Evolutionary conservation across 495 filamentous ascomycete genomes (phyloP).

Genomic region (Lophium mytilinum): DNA sequence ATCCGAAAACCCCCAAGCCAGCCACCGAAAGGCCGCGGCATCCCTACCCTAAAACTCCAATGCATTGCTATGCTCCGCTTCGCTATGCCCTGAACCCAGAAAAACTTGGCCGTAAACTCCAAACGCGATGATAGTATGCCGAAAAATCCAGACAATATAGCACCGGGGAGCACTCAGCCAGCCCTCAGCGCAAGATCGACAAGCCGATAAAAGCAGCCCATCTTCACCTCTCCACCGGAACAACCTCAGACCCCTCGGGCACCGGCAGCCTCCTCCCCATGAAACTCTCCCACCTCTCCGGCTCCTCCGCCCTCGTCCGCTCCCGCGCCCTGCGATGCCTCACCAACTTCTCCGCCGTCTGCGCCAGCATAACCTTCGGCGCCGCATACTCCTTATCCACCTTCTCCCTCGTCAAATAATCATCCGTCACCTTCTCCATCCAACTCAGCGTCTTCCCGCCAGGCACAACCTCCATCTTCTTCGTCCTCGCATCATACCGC

Average conservation of each 20-base stretch:
- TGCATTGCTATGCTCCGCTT: no score
- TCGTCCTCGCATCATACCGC: constrained; percentile 22
- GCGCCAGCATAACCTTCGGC: constrained; percentile 30
- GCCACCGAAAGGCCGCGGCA: no score
- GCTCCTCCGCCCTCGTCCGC: constrained; percentile 17
- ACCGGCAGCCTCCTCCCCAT: constrained; percentile 21
- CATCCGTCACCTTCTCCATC: constrained; percentile 31
- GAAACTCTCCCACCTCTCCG: constrained; percentile 30
- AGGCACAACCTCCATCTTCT: constrained; percentile 17
- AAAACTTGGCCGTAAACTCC: no score
- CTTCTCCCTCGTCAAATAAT: constrained; percentile 29
- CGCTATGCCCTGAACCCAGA: no score
- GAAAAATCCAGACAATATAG: no score
- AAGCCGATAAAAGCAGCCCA: no score
- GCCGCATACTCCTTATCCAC: constrained; percentile 31
- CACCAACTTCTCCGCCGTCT: constrained; percentile 37
- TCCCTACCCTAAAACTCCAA: no score
- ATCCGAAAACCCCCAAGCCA: no score
- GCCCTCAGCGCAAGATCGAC: no score
- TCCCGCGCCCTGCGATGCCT: constrained; percentile 32
- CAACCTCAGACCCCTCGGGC: constrained; percentile 10
- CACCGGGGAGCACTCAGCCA: no score
- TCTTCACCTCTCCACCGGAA: neutral
- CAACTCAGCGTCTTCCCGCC: constrained; percentile 28
- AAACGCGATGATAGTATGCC: no score